A percentile compares a stretch with the other conserved stretches of the same genome.
Evolutionary conservation across 2,329 filamentous ascomycete species (phyloP).

Genomic region (Fusarium sp.): DNA sequence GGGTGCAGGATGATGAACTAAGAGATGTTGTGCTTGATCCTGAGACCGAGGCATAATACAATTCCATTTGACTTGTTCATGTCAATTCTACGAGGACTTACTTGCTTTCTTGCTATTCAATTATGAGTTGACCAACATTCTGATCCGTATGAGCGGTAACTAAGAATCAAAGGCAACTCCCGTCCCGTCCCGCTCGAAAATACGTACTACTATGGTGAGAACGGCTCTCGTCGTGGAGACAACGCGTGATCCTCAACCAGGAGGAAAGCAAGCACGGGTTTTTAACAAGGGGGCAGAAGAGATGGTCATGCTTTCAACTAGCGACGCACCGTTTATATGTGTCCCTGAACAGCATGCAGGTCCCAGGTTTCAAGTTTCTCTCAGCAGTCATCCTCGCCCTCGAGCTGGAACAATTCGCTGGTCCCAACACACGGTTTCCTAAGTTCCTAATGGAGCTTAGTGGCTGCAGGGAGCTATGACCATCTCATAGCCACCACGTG

Average conservation of each 20-base stretch:
- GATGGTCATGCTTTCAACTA: conserved; percentile 29
- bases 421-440: conserved; percentile 20
- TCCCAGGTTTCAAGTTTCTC: conserved; percentile 33
- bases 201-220: conserved; percentile 26
- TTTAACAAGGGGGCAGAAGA: conserved; percentile 2
- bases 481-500: conserved; percentile 44
- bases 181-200: conserved; percentile 28
- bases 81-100: conserved; percentile 1
- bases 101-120: not conserved
- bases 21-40: conserved; percentile 79
- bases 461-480: conserved; percentile 48
- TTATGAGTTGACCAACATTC: not conserved
- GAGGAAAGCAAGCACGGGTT: conserved; percentile 5
- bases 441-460: conserved; percentile 47
- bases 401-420: conserved; percentile 22
- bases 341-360: conserved; percentile 41
- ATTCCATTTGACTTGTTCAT: conserved; percentile 1
- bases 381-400: conserved; percentile 15
- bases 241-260: conserved; percentile 5
- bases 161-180: conserved; percentile 3
- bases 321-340: conserved; percentile 34
- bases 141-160: not conserved
- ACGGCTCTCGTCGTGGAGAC: conserved; percentile 21
- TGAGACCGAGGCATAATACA: conserved; percentile 59
- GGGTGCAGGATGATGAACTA: conserved; percentile 77